Evolutionary conservation across 163 green algal species (phyloP).

Genomic region (Chlamydomonas reinhardtii): DNA sequence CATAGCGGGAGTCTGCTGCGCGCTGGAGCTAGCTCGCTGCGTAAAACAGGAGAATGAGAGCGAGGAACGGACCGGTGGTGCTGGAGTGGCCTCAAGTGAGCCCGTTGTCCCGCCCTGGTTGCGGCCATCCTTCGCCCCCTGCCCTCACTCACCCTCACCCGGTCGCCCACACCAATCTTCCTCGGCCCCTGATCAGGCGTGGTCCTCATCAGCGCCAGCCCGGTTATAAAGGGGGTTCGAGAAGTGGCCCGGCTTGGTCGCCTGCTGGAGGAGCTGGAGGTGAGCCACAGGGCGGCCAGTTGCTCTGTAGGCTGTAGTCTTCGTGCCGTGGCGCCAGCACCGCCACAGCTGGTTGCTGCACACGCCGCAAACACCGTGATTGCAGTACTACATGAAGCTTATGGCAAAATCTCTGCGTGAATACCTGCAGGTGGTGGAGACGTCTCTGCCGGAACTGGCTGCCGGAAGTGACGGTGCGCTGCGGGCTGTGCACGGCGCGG

Average conservation of each 20-base stretch:
- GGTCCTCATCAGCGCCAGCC: slow-evolving; percentile 30
- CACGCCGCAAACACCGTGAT: too few relatives aligned
- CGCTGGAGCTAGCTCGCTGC: slow-evolving; percentile 22
- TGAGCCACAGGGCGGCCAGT: neutral
- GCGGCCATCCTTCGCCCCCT: too few relatives aligned
- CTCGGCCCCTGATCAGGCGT: neutral
- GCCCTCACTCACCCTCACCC: too few relatives aligned
- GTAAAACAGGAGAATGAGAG: neutral
- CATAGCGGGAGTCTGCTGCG: slow-evolving; percentile 67
- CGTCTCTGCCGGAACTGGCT: neutral
- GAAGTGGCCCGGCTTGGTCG: slow-evolving; percentile 31
- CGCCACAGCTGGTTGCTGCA: too few relatives aligned
- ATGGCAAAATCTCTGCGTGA: too few relatives aligned
- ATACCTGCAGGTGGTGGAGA: slow-evolving; percentile 34
- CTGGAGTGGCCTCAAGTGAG: too few relatives aligned
- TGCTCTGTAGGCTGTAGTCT: neutral
- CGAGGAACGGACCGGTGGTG: too few relatives aligned
- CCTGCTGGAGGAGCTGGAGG: slow-evolving; percentile 37
- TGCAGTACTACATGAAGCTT: too few relatives aligned
- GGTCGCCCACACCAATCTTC: too few relatives aligned
- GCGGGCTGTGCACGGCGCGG: slow-evolving; percentile 57
- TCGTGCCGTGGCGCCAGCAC: neutral
- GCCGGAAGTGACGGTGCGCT: slow-evolving; percentile 24
- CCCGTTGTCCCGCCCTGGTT: too few relatives aligned
- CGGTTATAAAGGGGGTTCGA: slow-evolving; percentile 51